phyloP scores from a whole-genome alignment of 768 basidiomycete species.

The Chalciporus pseudorubinellus region DNA sequence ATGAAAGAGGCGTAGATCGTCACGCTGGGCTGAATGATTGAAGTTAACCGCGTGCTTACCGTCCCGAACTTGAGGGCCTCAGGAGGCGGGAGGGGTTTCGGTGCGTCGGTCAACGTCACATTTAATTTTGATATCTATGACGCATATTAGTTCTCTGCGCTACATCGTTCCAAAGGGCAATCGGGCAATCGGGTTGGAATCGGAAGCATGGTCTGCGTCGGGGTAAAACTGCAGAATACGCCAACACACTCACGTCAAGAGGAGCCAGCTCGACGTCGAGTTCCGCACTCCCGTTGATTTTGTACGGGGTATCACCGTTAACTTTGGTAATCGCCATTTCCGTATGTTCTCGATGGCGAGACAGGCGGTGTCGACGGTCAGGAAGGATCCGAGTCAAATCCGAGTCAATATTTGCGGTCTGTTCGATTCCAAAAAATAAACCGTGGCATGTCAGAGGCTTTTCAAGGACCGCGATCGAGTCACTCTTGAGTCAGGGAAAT shows the following conservation, averaged over 20 bases:
- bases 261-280: background rate
- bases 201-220: background rate
- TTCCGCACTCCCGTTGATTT: background rate
- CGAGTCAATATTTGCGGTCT: background rate
- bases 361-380: background rate
- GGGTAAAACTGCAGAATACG: background rate
- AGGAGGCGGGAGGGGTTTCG: constrained; percentile 50
- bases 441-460: too few species aligned
- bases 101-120: constrained; percentile 42
- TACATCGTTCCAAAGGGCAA: background rate
- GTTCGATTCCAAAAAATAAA: too few species aligned
- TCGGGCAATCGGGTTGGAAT: too few species aligned
- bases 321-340: constrained; percentile 4
- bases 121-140: constrained; percentile 56
- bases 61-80: constrained; percentile 56
- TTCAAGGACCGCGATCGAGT: too few species aligned
- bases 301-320: constrained; percentile 3
- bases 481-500: too few species aligned
- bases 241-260: constrained; percentile 22
- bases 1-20: background rate
- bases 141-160: background rate
- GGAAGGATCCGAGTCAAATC: background rate
- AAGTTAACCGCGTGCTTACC: constrained; percentile 33
- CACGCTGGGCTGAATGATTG: background rate
- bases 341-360: background rate